These are phyloP conservation scores for Bertia moriformis DNA, from an alignment of 2,329 filamentous ascomycete genomes.

Conservation along the genomic window DNA sequence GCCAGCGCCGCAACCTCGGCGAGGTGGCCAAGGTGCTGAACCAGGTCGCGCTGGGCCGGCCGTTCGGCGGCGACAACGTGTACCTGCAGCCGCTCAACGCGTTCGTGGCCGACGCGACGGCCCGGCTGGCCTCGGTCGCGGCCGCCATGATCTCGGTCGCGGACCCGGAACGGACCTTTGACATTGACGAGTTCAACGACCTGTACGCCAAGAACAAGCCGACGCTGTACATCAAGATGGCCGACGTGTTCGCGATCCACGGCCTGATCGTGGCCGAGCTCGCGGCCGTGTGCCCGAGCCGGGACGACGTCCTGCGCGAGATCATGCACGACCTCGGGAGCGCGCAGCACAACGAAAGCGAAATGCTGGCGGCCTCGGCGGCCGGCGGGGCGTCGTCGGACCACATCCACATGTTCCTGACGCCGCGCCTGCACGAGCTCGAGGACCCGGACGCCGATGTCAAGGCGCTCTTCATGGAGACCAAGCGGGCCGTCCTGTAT, in stretches of 20 bases:
- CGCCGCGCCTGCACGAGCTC: constrained; percentile 74
- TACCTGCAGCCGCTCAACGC: constrained; percentile 91
- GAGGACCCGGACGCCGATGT: constrained; percentile 87
- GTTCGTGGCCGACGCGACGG: constrained; percentile 74
- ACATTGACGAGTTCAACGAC: constrained; percentile 98
- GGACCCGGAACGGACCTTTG: constrained; percentile 80
- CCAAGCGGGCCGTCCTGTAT: constrained; percentile 90
- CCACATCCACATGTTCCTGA: constrained; percentile 82
- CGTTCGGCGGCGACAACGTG: constrained; percentile 88
- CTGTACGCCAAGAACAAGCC: constrained; percentile 92
- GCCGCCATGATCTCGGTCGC: constrained; percentile 67
- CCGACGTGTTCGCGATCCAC: constrained; percentile 93
- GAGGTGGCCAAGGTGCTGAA: constrained; percentile 85
- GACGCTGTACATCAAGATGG: constrained; percentile 97
- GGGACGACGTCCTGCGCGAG: constrained; percentile 80
- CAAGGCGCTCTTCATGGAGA: constrained; percentile 93
- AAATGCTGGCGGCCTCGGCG: constrained; percentile 76
- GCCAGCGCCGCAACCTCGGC: constrained; percentile 81
- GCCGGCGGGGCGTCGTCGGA: constrained; percentile 74
- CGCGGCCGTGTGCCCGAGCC: constrained; percentile 57
- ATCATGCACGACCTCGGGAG: constrained; percentile 87
- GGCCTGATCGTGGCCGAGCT: constrained; percentile 72
- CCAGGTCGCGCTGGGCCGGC: constrained; percentile 73
- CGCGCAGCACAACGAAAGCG: constrained; percentile 88
- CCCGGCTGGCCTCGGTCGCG: constrained; percentile 64